Percentiles rank a stretch among this genome's conserved stretches.
phyloP scores from a whole-genome alignment of 2,329 filamentous ascomycete genomes.

The Fusarium coicis region DNA sequence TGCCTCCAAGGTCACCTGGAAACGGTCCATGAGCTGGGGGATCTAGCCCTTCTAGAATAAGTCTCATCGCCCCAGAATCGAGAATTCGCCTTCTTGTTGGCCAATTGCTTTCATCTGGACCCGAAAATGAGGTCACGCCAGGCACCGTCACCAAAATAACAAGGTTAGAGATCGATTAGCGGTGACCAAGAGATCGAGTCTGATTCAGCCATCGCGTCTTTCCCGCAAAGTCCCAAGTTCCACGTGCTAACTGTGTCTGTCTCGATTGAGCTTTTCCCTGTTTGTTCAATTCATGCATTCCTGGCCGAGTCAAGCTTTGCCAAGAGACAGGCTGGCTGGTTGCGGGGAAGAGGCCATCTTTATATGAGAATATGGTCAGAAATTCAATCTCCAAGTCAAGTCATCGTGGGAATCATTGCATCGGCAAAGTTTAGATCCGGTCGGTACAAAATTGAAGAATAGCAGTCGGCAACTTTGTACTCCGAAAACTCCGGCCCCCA shows the following conservation, averaged over 20 bases:
- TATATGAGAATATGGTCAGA: neutral
- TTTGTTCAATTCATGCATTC: neutral
- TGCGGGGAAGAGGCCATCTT: neutral
- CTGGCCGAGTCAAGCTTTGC: slow-evolving; percentile 7
- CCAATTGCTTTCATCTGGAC: neutral
- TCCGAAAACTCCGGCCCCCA: slow-evolving; percentile 27
- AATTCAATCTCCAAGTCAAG: neutral
- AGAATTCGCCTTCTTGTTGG: neutral
- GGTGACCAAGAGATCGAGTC: neutral
- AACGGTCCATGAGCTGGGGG: neutral
- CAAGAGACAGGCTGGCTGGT: neutral
- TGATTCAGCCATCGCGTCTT: neutral
- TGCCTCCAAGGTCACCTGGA: slow-evolving; percentile 18
- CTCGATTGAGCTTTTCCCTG: neutral
- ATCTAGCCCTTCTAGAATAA: slow-evolving; percentile 23
- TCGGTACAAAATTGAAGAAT: too few relatives aligned
- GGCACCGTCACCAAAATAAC: slow-evolving; percentile 11
- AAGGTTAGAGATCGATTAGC: slow-evolving; percentile 11
- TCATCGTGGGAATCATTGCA: neutral
- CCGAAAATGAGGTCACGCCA: slow-evolving; percentile 14
- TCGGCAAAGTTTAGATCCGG: neutral
- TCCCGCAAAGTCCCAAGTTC: neutral
- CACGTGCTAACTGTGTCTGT: neutral
- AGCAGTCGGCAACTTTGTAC: neutral
- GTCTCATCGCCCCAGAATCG: neutral